phyloP scores from a whole-genome alignment of 164 flowering plant species.

The Macadamia tetraphylla region DNA sequence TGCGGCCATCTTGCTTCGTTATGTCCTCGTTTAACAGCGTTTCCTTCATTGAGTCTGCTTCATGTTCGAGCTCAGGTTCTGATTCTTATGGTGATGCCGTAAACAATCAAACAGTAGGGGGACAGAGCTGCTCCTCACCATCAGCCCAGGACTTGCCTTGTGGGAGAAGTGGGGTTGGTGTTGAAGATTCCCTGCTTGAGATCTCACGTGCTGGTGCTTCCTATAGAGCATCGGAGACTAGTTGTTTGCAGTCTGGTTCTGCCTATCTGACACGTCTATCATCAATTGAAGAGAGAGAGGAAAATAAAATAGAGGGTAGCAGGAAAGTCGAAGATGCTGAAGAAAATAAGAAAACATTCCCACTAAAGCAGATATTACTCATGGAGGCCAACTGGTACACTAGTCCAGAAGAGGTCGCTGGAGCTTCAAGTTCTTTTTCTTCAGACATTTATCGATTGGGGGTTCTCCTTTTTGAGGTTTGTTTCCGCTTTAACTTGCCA shows the following conservation, averaged over 20 bases:
- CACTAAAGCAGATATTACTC: conserved; percentile 66
- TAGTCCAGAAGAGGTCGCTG: conserved; percentile 86
- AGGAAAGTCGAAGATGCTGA: conserved; percentile 30
- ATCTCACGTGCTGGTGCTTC: conserved; percentile 22
- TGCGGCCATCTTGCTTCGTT: conserved; percentile 90
- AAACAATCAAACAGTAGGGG: conserved; percentile 30
- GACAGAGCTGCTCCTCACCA: conserved; percentile 26
- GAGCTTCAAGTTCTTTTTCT: conserved; percentile 60
- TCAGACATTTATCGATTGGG: conserved; percentile 88
- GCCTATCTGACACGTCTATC: conserved; percentile 22
- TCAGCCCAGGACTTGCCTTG: conserved; percentile 23
- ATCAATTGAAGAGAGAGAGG: conserved; percentile 28
- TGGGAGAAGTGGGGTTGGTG: conserved; percentile 16
- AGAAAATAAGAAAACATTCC: conserved; percentile 49
- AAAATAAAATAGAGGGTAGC: conserved; percentile 21
- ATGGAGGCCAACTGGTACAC: conserved; percentile 88
- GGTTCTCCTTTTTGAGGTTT: conserved; percentile 93
- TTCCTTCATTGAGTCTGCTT: conserved; percentile 89
- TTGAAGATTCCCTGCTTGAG: conserved; percentile 17
- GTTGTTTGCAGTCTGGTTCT: conserved; percentile 52
- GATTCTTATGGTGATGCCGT: conserved; percentile 57
- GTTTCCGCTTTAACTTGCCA: conserved; percentile 1
- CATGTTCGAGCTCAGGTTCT: conserved; percentile 86
- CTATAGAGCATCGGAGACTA: conserved; percentile 30
- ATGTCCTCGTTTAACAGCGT: conserved; percentile 89